phyloP scores from a whole-genome alignment of 352 stramenopile genomes.

The Phytophthora megakarya region DNA sequence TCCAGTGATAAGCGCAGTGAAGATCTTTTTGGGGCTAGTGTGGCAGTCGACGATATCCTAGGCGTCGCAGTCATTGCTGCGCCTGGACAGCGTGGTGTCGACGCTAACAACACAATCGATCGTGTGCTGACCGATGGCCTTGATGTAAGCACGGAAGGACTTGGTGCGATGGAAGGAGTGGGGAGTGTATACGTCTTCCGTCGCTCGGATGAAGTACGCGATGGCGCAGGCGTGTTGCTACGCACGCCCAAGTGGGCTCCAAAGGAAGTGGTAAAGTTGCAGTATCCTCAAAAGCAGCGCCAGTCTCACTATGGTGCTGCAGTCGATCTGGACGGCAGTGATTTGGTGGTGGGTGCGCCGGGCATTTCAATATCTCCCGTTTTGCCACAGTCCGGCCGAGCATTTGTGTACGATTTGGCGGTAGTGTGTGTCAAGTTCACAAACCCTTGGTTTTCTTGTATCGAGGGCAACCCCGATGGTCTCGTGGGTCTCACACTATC shows the following conservation, averaged over 20 bases:
- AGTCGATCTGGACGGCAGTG: conserved; percentile 57
- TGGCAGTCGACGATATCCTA: conserved; percentile 83
- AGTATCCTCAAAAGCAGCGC: conserved; percentile 70
- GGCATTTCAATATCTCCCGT: conserved; percentile 54
- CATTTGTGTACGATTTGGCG: conserved; percentile 69
- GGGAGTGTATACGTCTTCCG: conserved; percentile 77
- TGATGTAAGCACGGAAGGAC: conserved; percentile 27
- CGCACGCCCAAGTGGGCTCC: conserved; percentile 65
- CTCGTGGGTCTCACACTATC: conserved; percentile 66
- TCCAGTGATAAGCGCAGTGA: conserved; percentile 89
- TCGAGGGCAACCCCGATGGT: conserved; percentile 63
- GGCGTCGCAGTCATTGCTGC: conserved; percentile 86
- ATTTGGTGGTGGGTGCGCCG: conserved; percentile 64
- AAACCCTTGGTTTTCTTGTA: conserved; percentile 54
- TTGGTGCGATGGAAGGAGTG: conserved; percentile 44
- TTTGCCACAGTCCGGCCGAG: conserved; percentile 48
- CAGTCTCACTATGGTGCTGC: conserved; percentile 61
- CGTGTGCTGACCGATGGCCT: conserved; percentile 32
- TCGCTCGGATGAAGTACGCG: conserved; percentile 60
- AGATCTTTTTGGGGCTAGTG: conserved; percentile 86
- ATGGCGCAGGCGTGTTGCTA: conserved; percentile 71
- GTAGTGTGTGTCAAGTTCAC: conserved; percentile 69
- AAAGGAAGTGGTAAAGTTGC: conserved; percentile 79
- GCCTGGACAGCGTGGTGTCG: conserved; percentile 69
- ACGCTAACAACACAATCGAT: conserved; percentile 84